Evolutionary conservation across 495 filamentous ascomycete species (phyloP), one percentile per base, ranked within the genome.

Genomic region (Aspergillus baeticus): DNA sequence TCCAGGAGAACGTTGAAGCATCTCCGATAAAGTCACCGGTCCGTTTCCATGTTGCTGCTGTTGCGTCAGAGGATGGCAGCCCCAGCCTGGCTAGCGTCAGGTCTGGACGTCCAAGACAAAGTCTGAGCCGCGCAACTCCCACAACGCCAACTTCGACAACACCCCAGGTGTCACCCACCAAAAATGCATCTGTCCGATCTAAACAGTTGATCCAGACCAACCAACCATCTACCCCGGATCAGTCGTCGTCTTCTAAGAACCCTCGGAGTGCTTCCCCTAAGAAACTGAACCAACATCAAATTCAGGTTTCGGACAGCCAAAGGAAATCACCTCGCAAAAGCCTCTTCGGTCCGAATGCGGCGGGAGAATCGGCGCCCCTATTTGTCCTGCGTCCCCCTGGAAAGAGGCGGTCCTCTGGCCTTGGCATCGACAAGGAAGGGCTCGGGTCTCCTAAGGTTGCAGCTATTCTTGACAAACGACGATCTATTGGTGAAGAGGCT

Each of bases 401-500:
- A 23, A 63, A 81, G 17, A 69, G 75, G n/a, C 80, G 82, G 38
- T 84, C 87, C 22, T 89, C 87, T 6, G 90, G 89, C 4, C 65
- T 92, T 55, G 90, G 90, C 10, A 84, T 85, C 60, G 89, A 92
- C 60, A 84, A 81, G 55, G 75, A 82, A 59, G 89, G 90, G 5
- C 81, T 94, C 47, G 90, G 90, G 18, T 95, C 90, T 4, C 90
- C 90, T 7, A 82, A 80, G 14, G 83, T 95, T 33, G 81, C 87
- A 13, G 87, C 82, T 20, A 79, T 91, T 21, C 81, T 94, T 33
- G 88, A 91, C 43, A 82, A 84, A 46, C 82, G 90, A 39, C 80
- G 75, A 38, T 90, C 88, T 6, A 85, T 95, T 54, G 82, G 84
- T 23, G 85, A 92, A 48, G 75, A 77, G 14, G 81, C 87, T 10